Evolutionary conservation across 2,329 filamentous ascomycete species (phyloP), one percentile per base, ranked within the genome.

Genomic region (Fusarium sp.): DNA sequence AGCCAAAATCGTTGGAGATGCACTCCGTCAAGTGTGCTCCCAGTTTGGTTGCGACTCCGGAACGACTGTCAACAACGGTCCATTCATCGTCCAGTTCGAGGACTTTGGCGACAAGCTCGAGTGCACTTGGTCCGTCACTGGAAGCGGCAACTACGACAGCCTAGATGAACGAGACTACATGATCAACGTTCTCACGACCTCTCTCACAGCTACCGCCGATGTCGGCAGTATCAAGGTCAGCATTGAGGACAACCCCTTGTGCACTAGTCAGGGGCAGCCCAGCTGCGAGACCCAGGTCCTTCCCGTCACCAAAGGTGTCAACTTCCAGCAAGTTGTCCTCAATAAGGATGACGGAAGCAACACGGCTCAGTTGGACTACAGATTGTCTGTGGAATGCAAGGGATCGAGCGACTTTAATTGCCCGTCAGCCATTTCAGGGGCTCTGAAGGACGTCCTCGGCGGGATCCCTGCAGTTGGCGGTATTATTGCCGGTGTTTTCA

Each of bases 41-140:
- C 56, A 58, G 20, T 58, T 58, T 27, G 56, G 56, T 10, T 58
- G 56, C 4, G 56, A 58, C 16, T 27, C 56, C 0, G 56, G 56
- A 25, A 58, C 56, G 1, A 39, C 56, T 6, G 56, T 39, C 16
- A 58, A 35, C 20, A 58, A 37, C 2, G 56, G 32, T 10, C 32
- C 32, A 9, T 35, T 58, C 23, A 7, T 58, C 2, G 56, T 23
- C 2, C 56, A 58, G 34, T 58, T 58, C 6, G 34, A 58, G 16
- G 32, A 37, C 34, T 39, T 58, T 27, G 56, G 56, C 11, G 56
- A 58, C 34, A 58, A 58, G 56, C 56, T 58, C 34, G 56, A 58
- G 16, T 58, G 56, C 16, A 58, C 34, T 4, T 39, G 56, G 56
- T 58, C 56, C 6, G 23, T 58, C 10, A 39, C 23, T 1, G 34